These are phyloP conservation scores for Aspergillus pseudonomiae DNA, from an alignment of 2,329 filamentous ascomycete genomes.

Conservation along the genomic window DNA sequence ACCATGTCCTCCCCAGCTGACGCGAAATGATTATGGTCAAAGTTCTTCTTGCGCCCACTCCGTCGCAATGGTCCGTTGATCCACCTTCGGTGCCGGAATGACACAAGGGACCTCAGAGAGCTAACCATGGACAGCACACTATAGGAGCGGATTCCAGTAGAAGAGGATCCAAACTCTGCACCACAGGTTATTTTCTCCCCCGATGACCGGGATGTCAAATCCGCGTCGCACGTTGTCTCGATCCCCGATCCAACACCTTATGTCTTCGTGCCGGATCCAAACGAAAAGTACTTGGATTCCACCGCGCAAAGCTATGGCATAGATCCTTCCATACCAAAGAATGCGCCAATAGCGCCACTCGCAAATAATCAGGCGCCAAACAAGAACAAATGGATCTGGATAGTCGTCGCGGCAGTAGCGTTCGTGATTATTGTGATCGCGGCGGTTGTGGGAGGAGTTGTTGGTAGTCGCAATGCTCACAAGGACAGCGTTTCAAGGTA, in stretches of 20 bases:
- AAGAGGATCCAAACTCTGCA: not conserved
- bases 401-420: not conserved
- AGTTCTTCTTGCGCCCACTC: not conserved
- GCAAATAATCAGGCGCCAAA: not conserved
- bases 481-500: not conserved
- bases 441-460: conserved; percentile 6
- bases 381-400: conserved; percentile 1
- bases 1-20: not conserved
- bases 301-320: not conserved
- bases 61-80: not conserved
- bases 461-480: conserved; percentile 4
- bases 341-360: not conserved
- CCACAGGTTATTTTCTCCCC: not conserved
- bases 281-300: not conserved
- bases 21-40: not conserved
- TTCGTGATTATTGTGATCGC: not conserved
- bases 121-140: not conserved
- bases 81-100: not conserved
- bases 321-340: not conserved
- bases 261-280: not conserved
- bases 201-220: not conserved
- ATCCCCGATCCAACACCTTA: not conserved
- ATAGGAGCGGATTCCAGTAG: not conserved
- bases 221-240: too few species aligned
- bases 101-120: not conserved